phyloP scores from a whole-genome alignment of 495 filamentous ascomycete genomes.

The Mytilinidion resinicola region DNA sequence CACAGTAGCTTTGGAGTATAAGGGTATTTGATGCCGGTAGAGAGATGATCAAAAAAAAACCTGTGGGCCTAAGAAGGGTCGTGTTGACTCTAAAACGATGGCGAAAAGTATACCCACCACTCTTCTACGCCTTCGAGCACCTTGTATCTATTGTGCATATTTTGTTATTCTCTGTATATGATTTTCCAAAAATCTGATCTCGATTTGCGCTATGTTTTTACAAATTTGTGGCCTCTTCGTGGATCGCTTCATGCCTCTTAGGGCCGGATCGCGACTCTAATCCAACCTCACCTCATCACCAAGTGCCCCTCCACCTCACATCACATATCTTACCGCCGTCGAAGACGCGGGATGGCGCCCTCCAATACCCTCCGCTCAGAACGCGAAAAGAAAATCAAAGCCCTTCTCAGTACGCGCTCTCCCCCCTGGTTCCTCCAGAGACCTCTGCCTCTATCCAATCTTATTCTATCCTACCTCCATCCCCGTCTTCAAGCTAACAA shows the following conservation, averaged over 20 bases:
- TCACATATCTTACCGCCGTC: no score
- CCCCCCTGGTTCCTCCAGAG: background rate
- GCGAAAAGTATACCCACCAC: no score
- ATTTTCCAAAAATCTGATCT: background rate
- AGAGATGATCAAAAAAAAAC: no score
- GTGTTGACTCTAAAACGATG: no score
- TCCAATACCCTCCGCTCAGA: constrained; percentile 7
- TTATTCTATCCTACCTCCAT: background rate
- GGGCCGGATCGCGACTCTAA: background rate
- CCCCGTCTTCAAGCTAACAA: background rate
- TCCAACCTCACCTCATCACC: background rate
- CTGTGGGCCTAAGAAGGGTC: no score
- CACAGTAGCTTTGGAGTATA: no score
- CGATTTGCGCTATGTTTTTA: background rate
- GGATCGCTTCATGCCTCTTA: background rate
- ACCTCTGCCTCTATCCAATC: background rate
- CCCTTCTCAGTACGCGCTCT: constrained; percentile 19
- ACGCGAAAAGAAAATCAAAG: constrained; percentile 26
- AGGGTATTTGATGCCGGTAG: no score
- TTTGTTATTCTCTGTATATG: background rate
- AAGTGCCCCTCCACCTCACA: background rate
- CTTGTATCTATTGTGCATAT: no score
- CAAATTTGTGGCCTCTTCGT: background rate
- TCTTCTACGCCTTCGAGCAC: no score
- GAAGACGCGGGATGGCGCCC: constrained; percentile 5